phyloP scores from a whole-genome alignment of 805 yeast genomes.

The Blastobotrys parvus region DNA sequence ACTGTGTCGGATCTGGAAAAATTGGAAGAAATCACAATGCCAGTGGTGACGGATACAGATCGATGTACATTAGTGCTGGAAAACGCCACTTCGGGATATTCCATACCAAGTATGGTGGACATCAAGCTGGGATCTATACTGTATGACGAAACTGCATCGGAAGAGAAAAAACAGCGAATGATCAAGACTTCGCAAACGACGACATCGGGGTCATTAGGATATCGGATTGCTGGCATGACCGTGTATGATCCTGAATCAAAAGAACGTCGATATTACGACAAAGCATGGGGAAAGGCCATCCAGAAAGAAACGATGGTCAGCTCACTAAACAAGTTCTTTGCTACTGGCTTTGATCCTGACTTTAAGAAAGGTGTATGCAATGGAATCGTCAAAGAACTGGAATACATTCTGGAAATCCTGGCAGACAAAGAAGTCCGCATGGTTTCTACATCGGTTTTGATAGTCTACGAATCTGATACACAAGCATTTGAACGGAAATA shows the following conservation, averaged over 20 bases:
- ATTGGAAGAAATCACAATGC: too few species aligned
- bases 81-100: constrained; percentile 56
- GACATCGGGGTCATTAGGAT: constrained; percentile 70
- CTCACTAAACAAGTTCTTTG: constrained; percentile 39
- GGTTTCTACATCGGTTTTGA: constrained; percentile 62
- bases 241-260: constrained; percentile 30
- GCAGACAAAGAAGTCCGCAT: constrained; percentile 54
- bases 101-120: constrained; percentile 67
- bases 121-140: constrained; percentile 70
- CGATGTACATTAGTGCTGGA: constrained; percentile 50
- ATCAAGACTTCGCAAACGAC: constrained; percentile 56
- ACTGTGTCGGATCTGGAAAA: background rate
- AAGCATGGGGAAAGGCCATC: constrained; percentile 61
- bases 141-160: constrained; percentile 49
- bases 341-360: constrained; percentile 8
- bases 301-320: constrained; percentile 33
- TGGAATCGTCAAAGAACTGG: constrained; percentile 51
- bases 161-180: constrained; percentile 56
- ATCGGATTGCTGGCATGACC: constrained; percentile 87
- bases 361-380: constrained; percentile 24
- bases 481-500: constrained; percentile 41
- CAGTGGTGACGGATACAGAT: too few species aligned
- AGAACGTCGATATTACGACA: constrained; percentile 47
- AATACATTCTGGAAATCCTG: constrained; percentile 57
- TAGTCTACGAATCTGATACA: constrained; percentile 64